phyloP scores from a whole-genome alignment of 1,284 basidiomycete genomes.

The Thelephora terrestris region DNA sequence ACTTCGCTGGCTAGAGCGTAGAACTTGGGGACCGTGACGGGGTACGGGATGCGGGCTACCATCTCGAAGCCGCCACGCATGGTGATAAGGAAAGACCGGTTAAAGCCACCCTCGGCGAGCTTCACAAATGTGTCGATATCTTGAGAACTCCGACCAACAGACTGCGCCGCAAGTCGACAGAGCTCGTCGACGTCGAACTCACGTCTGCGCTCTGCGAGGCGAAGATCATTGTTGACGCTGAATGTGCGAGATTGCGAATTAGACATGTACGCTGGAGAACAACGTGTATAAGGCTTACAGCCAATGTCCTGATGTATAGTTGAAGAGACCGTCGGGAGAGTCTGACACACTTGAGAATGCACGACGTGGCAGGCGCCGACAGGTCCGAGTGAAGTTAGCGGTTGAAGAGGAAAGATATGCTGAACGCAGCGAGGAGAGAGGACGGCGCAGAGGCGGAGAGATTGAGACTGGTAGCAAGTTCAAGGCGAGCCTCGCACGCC shows the following conservation, averaged over 20 bases:
- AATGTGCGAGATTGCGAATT: constrained; percentile 18
- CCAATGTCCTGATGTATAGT: constrained; percentile 34
- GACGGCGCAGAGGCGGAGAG: too few relatives aligned
- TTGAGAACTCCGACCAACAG: constrained; percentile 24
- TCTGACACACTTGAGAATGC: constrained; percentile 23
- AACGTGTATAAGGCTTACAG: constrained; percentile 29
- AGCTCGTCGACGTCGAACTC: constrained; percentile 32
- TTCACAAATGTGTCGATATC: constrained; percentile 29
- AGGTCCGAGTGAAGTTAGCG: constrained; percentile 19
- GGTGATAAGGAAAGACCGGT: constrained; percentile 36
- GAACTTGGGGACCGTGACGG: constrained; percentile 30
- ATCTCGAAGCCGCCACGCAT: constrained; percentile 32
- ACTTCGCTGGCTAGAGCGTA: constrained; percentile 41
- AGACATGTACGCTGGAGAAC: constrained; percentile 17
- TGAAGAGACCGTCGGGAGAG: constrained; percentile 27
- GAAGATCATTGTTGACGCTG: constrained; percentile 35
- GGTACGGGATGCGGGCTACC: constrained; percentile 41
- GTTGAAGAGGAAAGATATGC: constrained; percentile 15
- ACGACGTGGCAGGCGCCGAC: constrained; percentile 23
- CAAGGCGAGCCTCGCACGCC: constrained; percentile 17
- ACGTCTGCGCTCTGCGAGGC: constrained; percentile 31
- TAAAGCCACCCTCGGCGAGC: constrained; percentile 36
- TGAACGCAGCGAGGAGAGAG: constrained; percentile 15
- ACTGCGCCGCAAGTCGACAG: constrained; percentile 35
- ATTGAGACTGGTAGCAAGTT: constrained; percentile 19